Evolutionary conservation across 1,284 basidiomycete genomes (phyloP), one percentile per base, ranked within the genome.

Genomic region (Trichosporon coremiiforme): DNA sequence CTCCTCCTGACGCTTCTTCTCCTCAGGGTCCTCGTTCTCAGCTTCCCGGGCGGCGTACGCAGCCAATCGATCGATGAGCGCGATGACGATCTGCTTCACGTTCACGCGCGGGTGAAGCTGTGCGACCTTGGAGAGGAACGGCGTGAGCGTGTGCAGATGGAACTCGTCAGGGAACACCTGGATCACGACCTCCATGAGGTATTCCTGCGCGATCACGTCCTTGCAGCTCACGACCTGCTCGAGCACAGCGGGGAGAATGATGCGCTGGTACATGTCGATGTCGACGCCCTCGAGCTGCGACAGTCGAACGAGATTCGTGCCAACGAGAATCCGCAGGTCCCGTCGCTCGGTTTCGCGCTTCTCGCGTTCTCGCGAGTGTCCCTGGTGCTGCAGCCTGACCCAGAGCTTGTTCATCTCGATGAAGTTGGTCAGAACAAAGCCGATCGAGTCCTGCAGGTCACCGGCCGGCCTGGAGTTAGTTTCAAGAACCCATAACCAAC

Each of bases 351-450:
- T 86, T 82, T 98, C 95, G 67, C 95, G 90, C 83, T 95, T 95
- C 82, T 98, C 95, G 67, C 94, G 89, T 82, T 98, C 95, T 62
- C 94, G 88, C 6, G 94, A 95, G 80, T 96, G 94, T 0, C 95
- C 95, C 80, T 95, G 92, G 78, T 98, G 95, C 82, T 98, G 95
- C 25, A 98, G 86, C 57, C 95, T 90, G 1, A 98, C 95, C 95
- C 95, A 98, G 33, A 98, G 89, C 83, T 97, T 98, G 88, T 97
- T 98, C 95, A 97, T 98, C 81, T 98, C 95, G 80, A 98, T 94
- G 78, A 97, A 97, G 84, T 98, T 97, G 73, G 94, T 96, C 70
- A 98, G 87, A 31, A 97, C 94, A 80, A 97, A 98, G 2, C 89
- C 89, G 74, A 93, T 95, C 1, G 94, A 96, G 83, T 98, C 95